Conservation (phyloP, 371 early-diverging fungal species). For the Rhizomucor pusillus region DNA sequence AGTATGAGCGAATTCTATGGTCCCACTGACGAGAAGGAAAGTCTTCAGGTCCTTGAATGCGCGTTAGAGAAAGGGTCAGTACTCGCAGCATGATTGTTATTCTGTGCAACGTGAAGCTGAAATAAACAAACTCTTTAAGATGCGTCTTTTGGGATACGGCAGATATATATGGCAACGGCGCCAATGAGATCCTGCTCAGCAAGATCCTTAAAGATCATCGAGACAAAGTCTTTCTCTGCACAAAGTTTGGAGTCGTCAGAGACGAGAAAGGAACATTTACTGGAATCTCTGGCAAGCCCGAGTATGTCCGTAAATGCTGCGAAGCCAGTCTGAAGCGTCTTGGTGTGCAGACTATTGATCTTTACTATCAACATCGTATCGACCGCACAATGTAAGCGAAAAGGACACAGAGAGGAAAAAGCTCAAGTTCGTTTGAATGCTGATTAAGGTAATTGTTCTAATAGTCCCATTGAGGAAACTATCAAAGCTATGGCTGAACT, state of each 20-base stretch:
- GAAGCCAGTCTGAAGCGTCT: slow-evolving; percentile 37
- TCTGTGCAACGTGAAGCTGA: too few relatives aligned
- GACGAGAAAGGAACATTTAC: slow-evolving; percentile 15
- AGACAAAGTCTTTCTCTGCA: slow-evolving; percentile 40
- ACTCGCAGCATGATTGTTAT: too few relatives aligned
- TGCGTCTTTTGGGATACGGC: slow-evolving; percentile 30
- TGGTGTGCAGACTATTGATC: slow-evolving; percentile 49
- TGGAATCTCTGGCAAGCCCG: slow-evolving; percentile 40
- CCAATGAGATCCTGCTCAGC: slow-evolving; percentile 36
- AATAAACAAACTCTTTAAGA: too few relatives aligned
- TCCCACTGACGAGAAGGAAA: not conserved
- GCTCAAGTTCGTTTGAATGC: too few relatives aligned
- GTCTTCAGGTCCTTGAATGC: not conserved
- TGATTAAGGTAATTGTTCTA: not conserved
- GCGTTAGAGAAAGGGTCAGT: not conserved
- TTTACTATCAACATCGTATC: slow-evolving; percentile 60
- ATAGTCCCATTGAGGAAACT: slow-evolving; percentile 52
- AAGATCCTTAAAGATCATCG: slow-evolving; percentile 31
- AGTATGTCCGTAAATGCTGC: slow-evolving; percentile 37
- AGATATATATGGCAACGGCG: slow-evolving; percentile 16
- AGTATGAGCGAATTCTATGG: not conserved
- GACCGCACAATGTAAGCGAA: slow-evolving; percentile 36
- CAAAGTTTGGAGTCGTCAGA: slow-evolving; percentile 35
- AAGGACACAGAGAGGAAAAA: too few relatives aligned
- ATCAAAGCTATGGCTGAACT: slow-evolving; percentile 64